phyloP scores from a whole-genome alignment of 106 monocot genomes.

The Allium cepa region DNA sequence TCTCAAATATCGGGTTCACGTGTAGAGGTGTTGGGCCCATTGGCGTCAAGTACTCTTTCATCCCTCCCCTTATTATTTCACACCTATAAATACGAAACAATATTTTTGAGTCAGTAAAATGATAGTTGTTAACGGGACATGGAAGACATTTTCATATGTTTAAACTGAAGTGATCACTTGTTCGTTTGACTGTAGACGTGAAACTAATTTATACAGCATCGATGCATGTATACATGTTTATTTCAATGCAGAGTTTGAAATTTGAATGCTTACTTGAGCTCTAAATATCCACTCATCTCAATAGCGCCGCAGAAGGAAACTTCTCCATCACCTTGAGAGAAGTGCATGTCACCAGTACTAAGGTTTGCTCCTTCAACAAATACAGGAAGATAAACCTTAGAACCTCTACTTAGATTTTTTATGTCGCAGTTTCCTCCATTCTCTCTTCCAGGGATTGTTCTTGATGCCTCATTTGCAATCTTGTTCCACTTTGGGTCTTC shows the following conservation, averaged over 20 bases:
- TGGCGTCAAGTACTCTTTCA: constrained; percentile 86
- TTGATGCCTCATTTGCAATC: constrained; percentile 76
- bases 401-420: constrained; percentile 88
- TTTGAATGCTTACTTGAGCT: constrained; percentile 59
- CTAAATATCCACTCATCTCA: constrained; percentile 91
- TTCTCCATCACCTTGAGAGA: constrained; percentile 92
- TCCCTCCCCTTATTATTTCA: constrained; percentile 71
- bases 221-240: too few species aligned
- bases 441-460: constrained; percentile 81
- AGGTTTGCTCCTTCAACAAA: constrained; percentile 87
- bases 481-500: constrained; percentile 64
- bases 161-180: too few species aligned
- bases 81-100: constrained; percentile 19
- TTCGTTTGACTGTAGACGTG: background rate
- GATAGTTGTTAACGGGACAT: background rate
- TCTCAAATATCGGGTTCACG: constrained; percentile 87
- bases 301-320: constrained; percentile 93
- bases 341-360: constrained; percentile 91
- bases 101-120: background rate
- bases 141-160: too few species aligned
- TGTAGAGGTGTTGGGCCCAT: constrained; percentile 86
- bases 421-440: constrained; percentile 97
- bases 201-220: background rate
- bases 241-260: background rate
- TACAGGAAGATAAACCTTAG: constrained; percentile 87